Evolutionary conservation across 192 early-diverging fungal species (phyloP).

Genomic region (Physocladia obscura): DNA sequence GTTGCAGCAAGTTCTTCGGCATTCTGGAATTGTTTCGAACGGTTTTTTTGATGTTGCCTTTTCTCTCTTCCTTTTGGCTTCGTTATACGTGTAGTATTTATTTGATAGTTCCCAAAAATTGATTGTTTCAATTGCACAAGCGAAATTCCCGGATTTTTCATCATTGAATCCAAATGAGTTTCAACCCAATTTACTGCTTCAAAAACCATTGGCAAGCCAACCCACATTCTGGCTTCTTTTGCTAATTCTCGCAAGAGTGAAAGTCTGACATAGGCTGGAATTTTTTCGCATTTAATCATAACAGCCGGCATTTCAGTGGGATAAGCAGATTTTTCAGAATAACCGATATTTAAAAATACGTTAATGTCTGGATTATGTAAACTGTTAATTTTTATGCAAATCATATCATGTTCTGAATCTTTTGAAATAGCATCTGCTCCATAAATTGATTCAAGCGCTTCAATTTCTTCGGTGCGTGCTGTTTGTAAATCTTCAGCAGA

Average conservation of each 20-base stretch:
- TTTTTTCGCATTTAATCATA: conserved; percentile 58
- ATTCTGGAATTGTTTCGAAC: neutral
- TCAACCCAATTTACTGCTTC: conserved; percentile 41
- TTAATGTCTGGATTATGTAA: conserved; percentile 32
- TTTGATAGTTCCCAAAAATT: neutral
- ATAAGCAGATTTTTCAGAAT: conserved; percentile 61
- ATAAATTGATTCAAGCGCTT: conserved; percentile 70
- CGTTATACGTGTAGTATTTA: too few species aligned
- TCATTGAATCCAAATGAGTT: conserved; percentile 25
- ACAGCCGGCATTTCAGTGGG: conserved; percentile 66
- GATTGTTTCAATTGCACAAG: conserved; percentile 13
- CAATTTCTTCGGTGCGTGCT: conserved; percentile 61
- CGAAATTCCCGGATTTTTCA: conserved; percentile 31
- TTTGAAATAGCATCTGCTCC: conserved; percentile 24
- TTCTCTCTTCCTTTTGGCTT: neutral
- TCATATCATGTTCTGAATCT: conserved; percentile 15
- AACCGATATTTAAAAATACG: conserved; percentile 60
- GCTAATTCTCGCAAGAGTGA: conserved; percentile 32
- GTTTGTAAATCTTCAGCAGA: conserved; percentile 53
- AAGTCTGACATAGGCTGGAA: conserved; percentile 68
- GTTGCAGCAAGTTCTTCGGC: neutral
- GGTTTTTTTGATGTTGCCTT: neutral
- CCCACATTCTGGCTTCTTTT: conserved; percentile 7
- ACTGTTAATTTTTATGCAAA: conserved; percentile 17
- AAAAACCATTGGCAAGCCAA: conserved; percentile 52